Evolutionary conservation across 805 yeast genomes (phyloP), one percentile per base, ranked within the genome.

Genomic region (Metschnikowia sp.): DNA sequence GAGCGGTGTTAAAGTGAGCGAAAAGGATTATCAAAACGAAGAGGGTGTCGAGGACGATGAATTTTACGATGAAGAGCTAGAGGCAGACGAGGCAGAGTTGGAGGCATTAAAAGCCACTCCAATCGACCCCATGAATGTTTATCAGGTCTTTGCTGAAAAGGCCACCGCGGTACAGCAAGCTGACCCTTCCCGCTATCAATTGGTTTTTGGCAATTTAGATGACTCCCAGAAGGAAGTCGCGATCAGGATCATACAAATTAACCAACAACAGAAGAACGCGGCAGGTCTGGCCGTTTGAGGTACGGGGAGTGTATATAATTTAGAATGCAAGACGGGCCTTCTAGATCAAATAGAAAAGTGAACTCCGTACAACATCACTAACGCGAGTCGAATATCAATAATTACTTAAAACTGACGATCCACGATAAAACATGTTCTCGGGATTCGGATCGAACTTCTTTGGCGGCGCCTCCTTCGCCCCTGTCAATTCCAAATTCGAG

Each of bases 81-180:
- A 80, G 54, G 82, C 81, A 9, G 83, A 81, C 42, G 94, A 86
- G 41, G 94, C 86, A 8, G 75, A 87, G 39, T 82, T 83, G 39
- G 97, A 91, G 60, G 96, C 96, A 9, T 72, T 86, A 61, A 79
- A 86, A 26, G 85, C 83, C 54, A 85, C 92, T 1, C 84, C 95
- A 3, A 75, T 94, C 40, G 97, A 92, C 60, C 70, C 74, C 36
- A 68, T 90, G 42, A 86, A 92, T 60, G 83, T 86, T 3, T 89
- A 83, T 65, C 73, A 74, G 12, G 78, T 81, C 2, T 82, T 90
- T 65, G 80, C 83, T 47, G 76, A 78, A 15, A 75, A 79, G 15
- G 65, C 88, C 13, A 49, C 70, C 3, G 59, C 62, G 1, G 60
- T 86, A 18, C 83, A 81, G 56, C 73, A 69, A 30, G 60, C 65